Conservation (phyloP, 805 yeast genomes). For the Pichia eremophila region DNA sequence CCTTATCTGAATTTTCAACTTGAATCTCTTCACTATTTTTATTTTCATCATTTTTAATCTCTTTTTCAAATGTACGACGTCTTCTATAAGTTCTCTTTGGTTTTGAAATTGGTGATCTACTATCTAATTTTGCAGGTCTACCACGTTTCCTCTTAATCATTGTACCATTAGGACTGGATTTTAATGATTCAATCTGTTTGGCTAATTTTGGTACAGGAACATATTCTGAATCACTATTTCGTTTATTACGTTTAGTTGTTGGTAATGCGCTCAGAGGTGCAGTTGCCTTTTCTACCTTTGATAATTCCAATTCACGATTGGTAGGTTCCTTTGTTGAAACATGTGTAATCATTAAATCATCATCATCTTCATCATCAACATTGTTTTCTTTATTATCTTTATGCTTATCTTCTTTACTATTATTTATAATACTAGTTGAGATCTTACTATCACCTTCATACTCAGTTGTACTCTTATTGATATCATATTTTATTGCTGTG, state of each 20-base stretch:
- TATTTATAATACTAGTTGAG: neutral
- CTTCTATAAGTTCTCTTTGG: neutral
- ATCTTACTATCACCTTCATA: too few species aligned
- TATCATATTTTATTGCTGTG: too few species aligned
- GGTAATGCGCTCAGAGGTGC: neutral
- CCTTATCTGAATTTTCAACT: neutral
- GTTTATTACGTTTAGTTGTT: neutral
- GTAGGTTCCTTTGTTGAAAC: conserved; percentile 3
- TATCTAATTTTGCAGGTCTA: neutral
- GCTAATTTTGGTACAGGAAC: neutral
- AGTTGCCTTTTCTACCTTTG: neutral
- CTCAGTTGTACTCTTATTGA: too few species aligned
- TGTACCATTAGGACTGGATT: neutral
- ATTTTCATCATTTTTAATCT: neutral
- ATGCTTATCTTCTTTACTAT: neutral
- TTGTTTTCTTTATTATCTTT: neutral
- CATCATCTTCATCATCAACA: conserved; percentile 2
- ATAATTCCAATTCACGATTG: neutral
- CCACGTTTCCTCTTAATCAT: neutral
- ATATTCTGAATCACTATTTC: too few species aligned
- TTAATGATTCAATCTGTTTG: neutral
- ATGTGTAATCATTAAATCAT: conserved; percentile 9
- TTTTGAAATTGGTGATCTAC: neutral
- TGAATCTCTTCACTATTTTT: neutral
- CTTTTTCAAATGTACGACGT: neutral